Percentiles rank a stretch among this genome's conserved stretches.
Conservation (phyloP, 1,284 basidiomycete species). For the Phaffia rhodozyma region DNA sequence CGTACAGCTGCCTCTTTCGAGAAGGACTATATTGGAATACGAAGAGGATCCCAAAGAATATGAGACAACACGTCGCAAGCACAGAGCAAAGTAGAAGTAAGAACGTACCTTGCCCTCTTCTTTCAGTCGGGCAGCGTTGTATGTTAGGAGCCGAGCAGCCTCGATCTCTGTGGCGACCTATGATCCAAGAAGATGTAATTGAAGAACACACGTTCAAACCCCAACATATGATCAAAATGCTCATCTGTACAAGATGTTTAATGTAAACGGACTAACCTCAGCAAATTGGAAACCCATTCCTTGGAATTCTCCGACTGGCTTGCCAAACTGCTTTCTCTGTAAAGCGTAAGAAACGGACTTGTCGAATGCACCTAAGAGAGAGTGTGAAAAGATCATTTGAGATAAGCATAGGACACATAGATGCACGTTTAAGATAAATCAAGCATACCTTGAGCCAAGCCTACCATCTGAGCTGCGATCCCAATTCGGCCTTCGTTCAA, state of each 20-base stretch:
- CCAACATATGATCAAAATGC: not conserved
- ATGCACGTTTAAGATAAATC: not conserved
- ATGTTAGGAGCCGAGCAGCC: conserved; percentile 81
- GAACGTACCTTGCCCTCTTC: conserved; percentile 34
- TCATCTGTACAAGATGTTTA: not conserved
- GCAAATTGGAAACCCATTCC: conserved; percentile 95
- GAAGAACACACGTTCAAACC: not conserved
- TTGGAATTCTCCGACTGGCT: conserved; percentile 67
- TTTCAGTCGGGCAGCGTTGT: conserved; percentile 82
- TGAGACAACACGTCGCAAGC: not conserved
- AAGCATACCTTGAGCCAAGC: not conserved
- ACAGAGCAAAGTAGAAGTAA: not conserved
- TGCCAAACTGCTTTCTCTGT: conserved; percentile 86
- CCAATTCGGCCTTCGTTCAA: conserved; percentile 96
- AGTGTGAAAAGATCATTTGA: conserved; percentile 37
- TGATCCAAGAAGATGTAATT: not conserved
- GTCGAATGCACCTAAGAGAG: conserved; percentile 91
- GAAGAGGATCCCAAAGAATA: not conserved
- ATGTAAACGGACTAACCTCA: conserved; percentile 30
- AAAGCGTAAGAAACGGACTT: conserved; percentile 87
- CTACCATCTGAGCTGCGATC: conserved; percentile 64
- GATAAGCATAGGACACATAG: conserved; percentile 29
- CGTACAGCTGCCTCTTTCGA: conserved; percentile 12
- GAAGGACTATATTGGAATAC: conserved; percentile 1
- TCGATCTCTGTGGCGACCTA: conserved; percentile 75